Percentiles rank a stretch among this genome's conserved stretches.
Conservation (phyloP, 2,329 filamentous ascomycete genomes). For the Cyphellophora attinorum region DNA sequence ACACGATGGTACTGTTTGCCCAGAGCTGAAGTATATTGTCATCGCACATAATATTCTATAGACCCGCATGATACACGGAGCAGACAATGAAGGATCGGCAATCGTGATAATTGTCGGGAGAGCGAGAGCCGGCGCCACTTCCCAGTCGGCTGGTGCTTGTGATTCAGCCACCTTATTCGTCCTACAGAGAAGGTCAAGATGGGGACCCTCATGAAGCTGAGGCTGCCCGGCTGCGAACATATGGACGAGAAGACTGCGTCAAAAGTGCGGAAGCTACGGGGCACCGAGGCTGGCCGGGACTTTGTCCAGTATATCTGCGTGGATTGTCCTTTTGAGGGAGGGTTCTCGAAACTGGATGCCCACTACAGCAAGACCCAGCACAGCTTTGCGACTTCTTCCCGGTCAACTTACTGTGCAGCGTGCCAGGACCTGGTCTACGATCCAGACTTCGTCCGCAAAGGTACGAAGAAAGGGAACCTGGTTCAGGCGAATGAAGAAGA, state of each 20-base stretch:
- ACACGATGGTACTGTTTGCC: too few species aligned
- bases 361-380: constrained; percentile 16
- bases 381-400: constrained; percentile 13
- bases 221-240: constrained; percentile 17
- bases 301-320: constrained; percentile 17
- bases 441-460: constrained; percentile 10
- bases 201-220: constrained; percentile 12
- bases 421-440: constrained; percentile 19
- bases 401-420: constrained; percentile 15
- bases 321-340: constrained; percentile 11
- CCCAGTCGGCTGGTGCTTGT: too few species aligned
- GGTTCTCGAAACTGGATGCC: constrained; percentile 13
- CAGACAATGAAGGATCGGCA: too few species aligned
- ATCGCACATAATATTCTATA: too few species aligned
- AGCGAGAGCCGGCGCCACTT: too few species aligned
- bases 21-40: too few species aligned
- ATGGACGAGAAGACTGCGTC: constrained; percentile 10
- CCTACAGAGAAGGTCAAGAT: too few species aligned
- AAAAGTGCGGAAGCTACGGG: constrained; percentile 12
- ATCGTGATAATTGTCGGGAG: too few species aligned
- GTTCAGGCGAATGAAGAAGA: constrained; percentile 46
- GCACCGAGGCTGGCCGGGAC: constrained; percentile 9
- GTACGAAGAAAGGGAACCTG: constrained; percentile 26
- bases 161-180: too few species aligned
- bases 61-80: too few species aligned